These are phyloP conservation scores for Globisporangium cystogenes DNA, from an alignment of 352 stramenopile species.

Conservation along the genomic window DNA sequence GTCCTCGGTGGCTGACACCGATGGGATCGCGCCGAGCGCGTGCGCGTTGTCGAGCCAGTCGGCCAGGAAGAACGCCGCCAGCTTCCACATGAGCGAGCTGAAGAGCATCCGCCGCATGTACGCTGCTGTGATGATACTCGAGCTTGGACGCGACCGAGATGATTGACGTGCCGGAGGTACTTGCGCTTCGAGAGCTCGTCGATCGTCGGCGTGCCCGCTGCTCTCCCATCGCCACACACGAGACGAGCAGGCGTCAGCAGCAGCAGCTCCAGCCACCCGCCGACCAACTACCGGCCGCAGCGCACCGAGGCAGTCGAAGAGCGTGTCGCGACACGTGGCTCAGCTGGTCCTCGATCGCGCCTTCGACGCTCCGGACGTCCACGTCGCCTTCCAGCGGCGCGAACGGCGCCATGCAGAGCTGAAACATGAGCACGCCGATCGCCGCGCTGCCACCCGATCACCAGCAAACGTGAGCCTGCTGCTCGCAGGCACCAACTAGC, in stretches of 20 bases:
- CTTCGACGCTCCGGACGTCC: slow-evolving; percentile 26
- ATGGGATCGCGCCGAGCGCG: neutral
- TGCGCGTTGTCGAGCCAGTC: slow-evolving; percentile 23
- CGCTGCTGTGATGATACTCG: slow-evolving; percentile 8
- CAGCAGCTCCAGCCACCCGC: neutral
- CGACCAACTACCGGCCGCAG: neutral
- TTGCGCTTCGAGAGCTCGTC: slow-evolving; percentile 37
- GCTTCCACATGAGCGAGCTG: slow-evolving; percentile 44
- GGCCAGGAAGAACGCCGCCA: slow-evolving; percentile 37
- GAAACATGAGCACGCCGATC: slow-evolving; percentile 59
- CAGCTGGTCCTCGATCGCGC: slow-evolving; percentile 44
- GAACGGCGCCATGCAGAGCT: slow-evolving; percentile 42
- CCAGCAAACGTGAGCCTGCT: neutral
- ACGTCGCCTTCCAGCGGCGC: slow-evolving; percentile 16
- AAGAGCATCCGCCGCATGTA: slow-evolving; percentile 18
- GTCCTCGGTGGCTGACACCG: slow-evolving; percentile 16
- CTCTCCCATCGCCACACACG: neutral
- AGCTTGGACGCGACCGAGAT: slow-evolving; percentile 33
- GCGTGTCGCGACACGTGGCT: slow-evolving; percentile 29
- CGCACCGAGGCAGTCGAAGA: slow-evolving; percentile 51
- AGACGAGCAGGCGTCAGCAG: neutral
- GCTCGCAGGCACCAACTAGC: neutral
- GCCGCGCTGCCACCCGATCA: slow-evolving; percentile 22
- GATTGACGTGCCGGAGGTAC: slow-evolving; percentile 53
- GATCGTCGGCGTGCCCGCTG: slow-evolving; percentile 29